These are phyloP conservation scores for Fagopyrum homotropicum DNA, from an alignment of 148 eudicot genomes.

Conservation along the genomic window DNA sequence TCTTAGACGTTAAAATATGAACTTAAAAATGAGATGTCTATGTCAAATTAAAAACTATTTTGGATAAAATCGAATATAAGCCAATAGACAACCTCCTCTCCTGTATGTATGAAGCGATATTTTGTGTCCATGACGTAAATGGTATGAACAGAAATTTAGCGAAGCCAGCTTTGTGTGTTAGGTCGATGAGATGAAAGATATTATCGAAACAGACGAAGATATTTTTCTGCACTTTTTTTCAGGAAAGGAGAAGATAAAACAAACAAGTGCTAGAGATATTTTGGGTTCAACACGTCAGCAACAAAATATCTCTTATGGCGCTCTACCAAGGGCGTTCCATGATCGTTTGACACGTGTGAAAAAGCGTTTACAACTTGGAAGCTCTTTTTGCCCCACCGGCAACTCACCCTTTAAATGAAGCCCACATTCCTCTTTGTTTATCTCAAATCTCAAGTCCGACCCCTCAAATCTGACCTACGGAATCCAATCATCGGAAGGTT, in stretches of 20 bases:
- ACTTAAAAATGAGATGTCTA: background rate
- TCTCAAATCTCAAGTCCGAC: background rate
- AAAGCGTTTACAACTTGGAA: slow-evolving; percentile 5
- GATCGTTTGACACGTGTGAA: background rate
- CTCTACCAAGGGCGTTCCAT: background rate
- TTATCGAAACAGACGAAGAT: background rate
- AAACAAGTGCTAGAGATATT: background rate
- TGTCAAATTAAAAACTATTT: background rate
- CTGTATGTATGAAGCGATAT: slow-evolving; percentile 1
- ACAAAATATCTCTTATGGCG: background rate
- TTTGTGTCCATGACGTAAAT: background rate
- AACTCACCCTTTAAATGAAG: background rate
- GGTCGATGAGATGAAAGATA: background rate
- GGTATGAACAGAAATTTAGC: background rate
- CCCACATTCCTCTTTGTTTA: background rate
- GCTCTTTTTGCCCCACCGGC: slow-evolving; percentile 8
- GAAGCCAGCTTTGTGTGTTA: background rate
- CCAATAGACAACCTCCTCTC: background rate
- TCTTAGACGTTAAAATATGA: background rate
- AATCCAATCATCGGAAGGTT: background rate
- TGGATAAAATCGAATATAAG: background rate
- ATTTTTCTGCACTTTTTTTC: background rate
- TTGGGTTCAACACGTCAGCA: background rate
- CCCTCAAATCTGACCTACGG: background rate
- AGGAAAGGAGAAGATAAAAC: background rate